Percentiles rank a stretch among this genome's conserved stretches.
Evolutionary conservation across 371 early-diverging fungal genomes (phyloP).

Genomic region (Lichtheimia ornata): DNA sequence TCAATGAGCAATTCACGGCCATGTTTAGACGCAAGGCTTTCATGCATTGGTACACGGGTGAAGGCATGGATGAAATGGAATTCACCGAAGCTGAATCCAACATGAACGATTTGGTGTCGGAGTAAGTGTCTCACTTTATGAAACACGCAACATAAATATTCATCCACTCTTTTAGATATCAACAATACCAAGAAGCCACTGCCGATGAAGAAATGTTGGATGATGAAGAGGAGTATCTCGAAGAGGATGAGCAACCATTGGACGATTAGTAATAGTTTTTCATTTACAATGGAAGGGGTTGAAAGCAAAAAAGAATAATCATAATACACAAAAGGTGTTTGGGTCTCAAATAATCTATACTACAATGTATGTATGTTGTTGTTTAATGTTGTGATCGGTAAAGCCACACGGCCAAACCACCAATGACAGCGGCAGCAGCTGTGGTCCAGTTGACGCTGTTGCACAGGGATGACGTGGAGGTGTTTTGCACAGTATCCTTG

Average conservation of each 20-base stretch:
- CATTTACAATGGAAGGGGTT: background rate
- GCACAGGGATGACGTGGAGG: constrained; percentile 5
- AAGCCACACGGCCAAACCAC: constrained; percentile 32
- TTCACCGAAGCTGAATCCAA: constrained; percentile 92
- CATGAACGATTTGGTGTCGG: constrained; percentile 96
- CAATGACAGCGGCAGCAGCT: constrained; percentile 29
- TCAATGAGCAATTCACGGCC: constrained; percentile 93
- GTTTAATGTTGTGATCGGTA: background rate
- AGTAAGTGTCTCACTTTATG: constrained; percentile 60
- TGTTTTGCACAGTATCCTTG: constrained; percentile 9
- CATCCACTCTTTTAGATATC: constrained; percentile 28
- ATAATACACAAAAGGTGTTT: no score
- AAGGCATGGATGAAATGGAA: constrained; percentile 98
- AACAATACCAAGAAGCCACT: constrained; percentile 95
- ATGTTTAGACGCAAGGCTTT: constrained; percentile 98
- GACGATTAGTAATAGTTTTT: constrained; percentile 13
- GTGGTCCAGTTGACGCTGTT: constrained; percentile 24
- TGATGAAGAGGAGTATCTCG: constrained; percentile 30
- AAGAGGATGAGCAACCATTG: constrained; percentile 35
- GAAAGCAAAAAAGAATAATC: no score
- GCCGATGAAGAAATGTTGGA: constrained; percentile 60
- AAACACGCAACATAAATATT: background rate
- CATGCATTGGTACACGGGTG: constrained; percentile 97
- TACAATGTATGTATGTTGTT: background rate
- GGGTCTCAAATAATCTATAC: no score